phyloP scores from a whole-genome alignment of 495 filamentous ascomycete genomes.

The Niebla homalea region DNA sequence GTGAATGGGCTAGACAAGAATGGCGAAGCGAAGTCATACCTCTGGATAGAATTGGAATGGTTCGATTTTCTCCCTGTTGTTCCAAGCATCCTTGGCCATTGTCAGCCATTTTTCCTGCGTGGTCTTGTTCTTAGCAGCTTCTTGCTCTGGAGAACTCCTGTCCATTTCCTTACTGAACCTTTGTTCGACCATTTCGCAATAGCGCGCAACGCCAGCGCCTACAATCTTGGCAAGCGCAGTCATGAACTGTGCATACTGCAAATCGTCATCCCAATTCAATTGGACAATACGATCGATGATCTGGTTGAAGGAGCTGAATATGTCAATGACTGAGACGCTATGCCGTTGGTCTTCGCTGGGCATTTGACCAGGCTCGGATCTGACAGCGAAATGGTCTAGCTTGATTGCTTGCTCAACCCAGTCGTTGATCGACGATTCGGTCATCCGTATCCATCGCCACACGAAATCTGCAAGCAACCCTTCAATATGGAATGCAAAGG shows the following conservation, averaged over 20 bases:
- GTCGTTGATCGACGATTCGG: conserved; percentile 62
- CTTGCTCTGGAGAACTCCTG: conserved; percentile 72
- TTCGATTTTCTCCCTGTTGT: conserved; percentile 83
- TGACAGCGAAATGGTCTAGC: conserved; percentile 69
- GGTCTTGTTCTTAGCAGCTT: conserved; percentile 59
- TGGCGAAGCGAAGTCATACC: conserved; percentile 38
- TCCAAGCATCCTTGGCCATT: conserved; percentile 91
- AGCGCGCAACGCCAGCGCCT: conserved; percentile 66
- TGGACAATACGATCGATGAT: conserved; percentile 72
- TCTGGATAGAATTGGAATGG: conserved; percentile 96
- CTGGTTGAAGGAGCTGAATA: conserved; percentile 87
- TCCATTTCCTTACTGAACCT: conserved; percentile 90
- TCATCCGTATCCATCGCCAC: conserved; percentile 81
- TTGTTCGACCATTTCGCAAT: conserved; percentile 84
- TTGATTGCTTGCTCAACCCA: conserved; percentile 85
- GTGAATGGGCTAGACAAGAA: conserved; percentile 2
- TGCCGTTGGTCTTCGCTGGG: conserved; percentile 75
- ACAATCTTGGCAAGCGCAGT: conserved; percentile 85
- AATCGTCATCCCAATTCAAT: conserved; percentile 83
- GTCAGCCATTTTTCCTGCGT: conserved; percentile 85
- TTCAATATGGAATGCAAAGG: conserved; percentile 79
- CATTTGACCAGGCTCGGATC: conserved; percentile 43
- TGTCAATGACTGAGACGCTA: conserved; percentile 84
- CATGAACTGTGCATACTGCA: conserved; percentile 94
- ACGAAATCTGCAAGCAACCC: conserved; percentile 78